Evolutionary conservation across 1,139 yeast genomes (phyloP).

Genomic region (Zygotorulaspora mrakii): DNA sequence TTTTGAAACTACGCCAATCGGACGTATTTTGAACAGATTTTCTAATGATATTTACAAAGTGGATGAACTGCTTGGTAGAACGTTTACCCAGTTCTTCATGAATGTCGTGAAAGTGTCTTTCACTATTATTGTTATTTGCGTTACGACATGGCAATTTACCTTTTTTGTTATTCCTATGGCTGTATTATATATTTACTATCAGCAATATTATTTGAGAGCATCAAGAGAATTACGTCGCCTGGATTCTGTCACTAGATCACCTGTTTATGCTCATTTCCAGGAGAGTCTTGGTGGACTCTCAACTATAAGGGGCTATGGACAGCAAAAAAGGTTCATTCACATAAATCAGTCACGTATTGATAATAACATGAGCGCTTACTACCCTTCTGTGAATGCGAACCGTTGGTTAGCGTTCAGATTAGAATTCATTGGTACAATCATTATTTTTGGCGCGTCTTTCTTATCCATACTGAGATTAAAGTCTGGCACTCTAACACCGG

Average conservation of each 20-base stretch:
- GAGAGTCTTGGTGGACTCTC: constrained; percentile 88
- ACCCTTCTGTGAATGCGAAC: constrained; percentile 90
- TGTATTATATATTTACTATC: constrained; percentile 73
- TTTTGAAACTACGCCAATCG: constrained; percentile 95
- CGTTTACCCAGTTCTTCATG: constrained; percentile 75
- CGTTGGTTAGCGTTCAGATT: constrained; percentile 96
- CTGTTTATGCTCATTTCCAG: constrained; percentile 95
- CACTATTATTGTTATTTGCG: constrained; percentile 76
- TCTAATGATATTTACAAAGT: constrained; percentile 91
- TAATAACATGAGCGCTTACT: constrained; percentile 82
- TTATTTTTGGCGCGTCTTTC: constrained; percentile 82
- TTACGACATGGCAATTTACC: constrained; percentile 84
- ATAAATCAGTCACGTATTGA: constrained; percentile 78
- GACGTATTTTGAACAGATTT: constrained; percentile 88
- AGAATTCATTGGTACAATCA: constrained; percentile 83
- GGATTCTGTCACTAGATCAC: constrained; percentile 90
- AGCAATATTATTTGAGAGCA: constrained; percentile 82
- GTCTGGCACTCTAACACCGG: constrained; percentile 72
- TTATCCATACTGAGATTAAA: constrained; percentile 67
- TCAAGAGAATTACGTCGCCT: constrained; percentile 93
- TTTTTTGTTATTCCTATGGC: constrained; percentile 69
- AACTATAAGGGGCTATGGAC: constrained; percentile 85
- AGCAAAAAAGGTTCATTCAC: constrained; percentile 64
- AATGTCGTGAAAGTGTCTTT: constrained; percentile 73
- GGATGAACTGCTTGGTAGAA: constrained; percentile 82